These are phyloP conservation scores for Rhizopogon roseolus DNA, from an alignment of 768 basidiomycete genomes.

Conservation along the genomic window DNA sequence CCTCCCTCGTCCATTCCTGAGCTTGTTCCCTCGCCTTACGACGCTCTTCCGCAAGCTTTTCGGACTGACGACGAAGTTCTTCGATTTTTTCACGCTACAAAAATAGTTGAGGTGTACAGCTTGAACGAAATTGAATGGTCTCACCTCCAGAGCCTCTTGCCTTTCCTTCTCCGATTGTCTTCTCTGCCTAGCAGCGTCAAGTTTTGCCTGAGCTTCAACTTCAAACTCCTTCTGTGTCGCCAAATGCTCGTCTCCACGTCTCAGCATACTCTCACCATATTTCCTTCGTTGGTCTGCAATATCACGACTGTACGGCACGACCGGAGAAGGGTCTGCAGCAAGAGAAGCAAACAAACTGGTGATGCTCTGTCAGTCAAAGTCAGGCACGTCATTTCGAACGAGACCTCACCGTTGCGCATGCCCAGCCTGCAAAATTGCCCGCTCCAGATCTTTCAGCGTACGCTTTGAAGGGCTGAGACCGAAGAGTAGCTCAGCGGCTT, in stretches of 20 bases:
- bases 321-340: slow-evolving; percentile 52
- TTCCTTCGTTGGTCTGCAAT: slow-evolving; percentile 86
- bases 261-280: slow-evolving; percentile 85
- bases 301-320: slow-evolving; percentile 80
- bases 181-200: slow-evolving; percentile 71
- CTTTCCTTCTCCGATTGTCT: slow-evolving; percentile 77
- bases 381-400: not conserved
- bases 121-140: slow-evolving; percentile 14
- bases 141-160: slow-evolving; percentile 61
- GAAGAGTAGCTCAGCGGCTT: slow-evolving; percentile 88
- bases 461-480: slow-evolving; percentile 70
- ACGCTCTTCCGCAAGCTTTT: slow-evolving; percentile 77
- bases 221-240: slow-evolving; percentile 68
- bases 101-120: not conserved
- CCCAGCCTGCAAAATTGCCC: slow-evolving; percentile 72
- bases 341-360: too few species aligned
- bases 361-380: not conserved
- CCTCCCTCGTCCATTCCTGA: slow-evolving; percentile 69
- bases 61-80: slow-evolving; percentile 62
- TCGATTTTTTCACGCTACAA: slow-evolving; percentile 56
- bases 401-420: slow-evolving; percentile 77
- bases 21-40: slow-evolving; percentile 74
- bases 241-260: slow-evolving; percentile 78
- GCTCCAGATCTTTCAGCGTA: slow-evolving; percentile 72
- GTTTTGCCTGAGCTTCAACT: slow-evolving; percentile 60